phyloP scores from a whole-genome alignment of 1,284 basidiomycete species.

The Irpex sp. region DNA sequence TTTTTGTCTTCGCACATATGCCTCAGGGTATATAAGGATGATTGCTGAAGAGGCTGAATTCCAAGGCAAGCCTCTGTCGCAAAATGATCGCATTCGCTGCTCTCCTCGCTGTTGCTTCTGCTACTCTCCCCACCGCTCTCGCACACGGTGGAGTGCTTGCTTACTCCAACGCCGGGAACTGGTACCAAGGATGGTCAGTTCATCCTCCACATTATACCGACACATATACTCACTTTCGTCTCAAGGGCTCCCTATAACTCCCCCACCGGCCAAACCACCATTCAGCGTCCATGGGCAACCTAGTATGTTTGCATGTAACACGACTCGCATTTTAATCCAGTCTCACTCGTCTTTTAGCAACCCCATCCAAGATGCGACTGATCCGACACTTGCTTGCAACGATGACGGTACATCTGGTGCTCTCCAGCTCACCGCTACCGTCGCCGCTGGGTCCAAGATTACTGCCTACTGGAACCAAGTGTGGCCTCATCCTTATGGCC shows the following conservation, averaged over 20 bases:
- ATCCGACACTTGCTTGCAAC: constrained; percentile 49
- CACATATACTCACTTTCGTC: not conserved
- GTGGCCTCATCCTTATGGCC: constrained; percentile 55
- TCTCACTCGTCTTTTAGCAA: constrained; percentile 32
- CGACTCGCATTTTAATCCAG: not conserved
- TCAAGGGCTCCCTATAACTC: constrained; percentile 41
- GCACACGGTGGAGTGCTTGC: constrained; percentile 54
- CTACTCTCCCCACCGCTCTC: constrained; percentile 26
- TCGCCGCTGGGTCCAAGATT: constrained; percentile 46
- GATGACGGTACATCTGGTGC: constrained; percentile 50
- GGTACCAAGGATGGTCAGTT: constrained; percentile 45
- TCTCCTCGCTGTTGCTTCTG: constrained; percentile 24
- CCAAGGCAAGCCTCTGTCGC: not conserved
- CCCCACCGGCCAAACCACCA: constrained; percentile 47
- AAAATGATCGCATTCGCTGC: constrained; percentile 25
- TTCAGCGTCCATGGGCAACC: constrained; percentile 51
- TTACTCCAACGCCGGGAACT: constrained; percentile 43
- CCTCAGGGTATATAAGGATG: constrained; percentile 1
- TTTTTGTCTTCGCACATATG: not conserved
- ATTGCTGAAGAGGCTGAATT: not conserved
- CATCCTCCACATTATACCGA: not conserved
- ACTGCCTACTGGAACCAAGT: constrained; percentile 57
- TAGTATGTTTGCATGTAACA: constrained; percentile 33
- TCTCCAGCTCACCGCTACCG: constrained; percentile 50
- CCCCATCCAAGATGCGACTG: constrained; percentile 47